Evolutionary conservation across 352 stramenopile species (phyloP).

Genomic region (Phytophthora capsici): DNA sequence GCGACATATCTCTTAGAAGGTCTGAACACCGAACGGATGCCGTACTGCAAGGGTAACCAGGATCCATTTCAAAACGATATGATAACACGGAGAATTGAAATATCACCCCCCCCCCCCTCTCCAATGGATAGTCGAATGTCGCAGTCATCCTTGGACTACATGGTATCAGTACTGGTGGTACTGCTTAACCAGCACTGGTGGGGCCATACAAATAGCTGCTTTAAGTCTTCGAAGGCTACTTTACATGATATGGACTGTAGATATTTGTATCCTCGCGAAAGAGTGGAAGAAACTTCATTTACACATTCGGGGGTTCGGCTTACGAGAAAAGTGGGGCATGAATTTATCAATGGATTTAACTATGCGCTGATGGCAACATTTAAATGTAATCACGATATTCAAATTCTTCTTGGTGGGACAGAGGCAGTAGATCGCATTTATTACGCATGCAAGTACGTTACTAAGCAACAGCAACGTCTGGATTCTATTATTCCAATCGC

Average conservation of each 20-base stretch:
- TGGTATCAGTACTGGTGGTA: conserved; percentile 1
- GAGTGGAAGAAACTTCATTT: not conserved
- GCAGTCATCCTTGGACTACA: not conserved
- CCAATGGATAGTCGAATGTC: not conserved
- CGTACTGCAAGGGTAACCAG: not conserved
- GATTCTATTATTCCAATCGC: not conserved
- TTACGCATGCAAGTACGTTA: conserved; percentile 2
- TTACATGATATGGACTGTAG: not conserved
- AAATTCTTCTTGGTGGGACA: not conserved
- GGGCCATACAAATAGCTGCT: conserved; percentile 1
- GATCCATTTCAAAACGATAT: not conserved
- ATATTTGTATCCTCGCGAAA: not conserved
- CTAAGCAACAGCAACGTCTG: not conserved
- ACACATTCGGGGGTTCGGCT: not conserved
- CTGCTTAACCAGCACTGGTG: conserved; percentile 9
- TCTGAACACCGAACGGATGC: not conserved
- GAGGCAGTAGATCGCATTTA: not conserved
- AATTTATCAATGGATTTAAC: conserved; percentile 7
- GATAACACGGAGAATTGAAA: not conserved
- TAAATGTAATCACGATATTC: not conserved
- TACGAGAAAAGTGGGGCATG: not conserved
- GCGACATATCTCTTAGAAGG: too few species aligned
- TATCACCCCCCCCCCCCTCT: not conserved
- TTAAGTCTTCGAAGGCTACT: not conserved
- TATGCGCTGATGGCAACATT: not conserved